These are phyloP conservation scores for Pseudogymnoascus sp. DNA, from an alignment of 2,329 filamentous ascomycete species.

Conservation along the genomic window DNA sequence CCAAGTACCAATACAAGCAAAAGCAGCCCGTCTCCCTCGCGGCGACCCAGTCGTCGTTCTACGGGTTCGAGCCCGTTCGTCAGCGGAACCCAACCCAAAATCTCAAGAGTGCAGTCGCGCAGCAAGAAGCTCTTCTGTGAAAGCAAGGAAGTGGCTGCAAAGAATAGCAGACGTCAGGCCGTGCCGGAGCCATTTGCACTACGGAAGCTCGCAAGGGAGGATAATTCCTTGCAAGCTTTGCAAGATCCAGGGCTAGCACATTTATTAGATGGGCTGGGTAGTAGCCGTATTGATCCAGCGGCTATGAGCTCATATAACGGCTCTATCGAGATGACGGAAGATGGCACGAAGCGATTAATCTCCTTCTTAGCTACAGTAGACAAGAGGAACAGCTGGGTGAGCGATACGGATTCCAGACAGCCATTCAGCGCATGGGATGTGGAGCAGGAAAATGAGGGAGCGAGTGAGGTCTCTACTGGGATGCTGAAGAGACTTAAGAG, in stretches of 20 bases:
- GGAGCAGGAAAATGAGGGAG: not conserved
- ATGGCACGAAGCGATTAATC: not conserved
- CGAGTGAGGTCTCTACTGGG: not conserved
- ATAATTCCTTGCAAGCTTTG: not conserved
- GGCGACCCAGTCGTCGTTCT: slow-evolving; percentile 19
- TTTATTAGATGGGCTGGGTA: not conserved
- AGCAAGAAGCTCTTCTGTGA: not conserved
- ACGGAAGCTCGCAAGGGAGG: not conserved
- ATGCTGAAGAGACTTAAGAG: not conserved
- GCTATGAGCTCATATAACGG: not conserved
- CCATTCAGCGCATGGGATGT: not conserved
- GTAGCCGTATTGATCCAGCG: not conserved
- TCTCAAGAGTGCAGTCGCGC: slow-evolving; percentile 10
- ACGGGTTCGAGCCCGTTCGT: slow-evolving; percentile 25
- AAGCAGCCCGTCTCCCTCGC: not conserved
- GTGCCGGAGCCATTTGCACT: not conserved
- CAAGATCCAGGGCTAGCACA: not conserved
- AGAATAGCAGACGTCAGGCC: not conserved
- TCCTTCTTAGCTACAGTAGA: not conserved
- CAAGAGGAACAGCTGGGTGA: not conserved
- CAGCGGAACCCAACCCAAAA: slow-evolving; percentile 15
- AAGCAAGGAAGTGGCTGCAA: not conserved
- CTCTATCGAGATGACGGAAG: not conserved
- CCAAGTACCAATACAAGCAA: not conserved
- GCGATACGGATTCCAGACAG: not conserved